These are phyloP conservation scores for Metahyphopichia silvanorum DNA, from an alignment of 805 yeast species.

Conservation along the genomic window DNA sequence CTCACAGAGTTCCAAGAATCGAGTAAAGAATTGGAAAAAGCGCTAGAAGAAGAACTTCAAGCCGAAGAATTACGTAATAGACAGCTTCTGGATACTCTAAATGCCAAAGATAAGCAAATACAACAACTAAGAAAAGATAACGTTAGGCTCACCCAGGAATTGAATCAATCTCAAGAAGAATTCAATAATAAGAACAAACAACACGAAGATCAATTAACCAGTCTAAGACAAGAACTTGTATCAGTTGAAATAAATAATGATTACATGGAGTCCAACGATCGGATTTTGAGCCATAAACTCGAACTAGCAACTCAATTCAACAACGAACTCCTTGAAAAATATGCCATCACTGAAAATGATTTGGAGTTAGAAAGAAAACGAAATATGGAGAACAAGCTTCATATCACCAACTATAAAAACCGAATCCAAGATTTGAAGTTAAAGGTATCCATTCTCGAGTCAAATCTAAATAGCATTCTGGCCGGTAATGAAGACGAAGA, in stretches of 20 bases:
- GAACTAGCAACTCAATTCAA: constrained; percentile 34
- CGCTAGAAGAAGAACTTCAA: constrained; percentile 41
- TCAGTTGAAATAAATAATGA: constrained; percentile 44
- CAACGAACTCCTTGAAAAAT: constrained; percentile 39
- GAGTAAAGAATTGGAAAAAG: constrained; percentile 42
- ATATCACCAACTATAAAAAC: constrained; percentile 29
- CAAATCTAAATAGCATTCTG: constrained; percentile 1
- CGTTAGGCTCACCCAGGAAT: constrained; percentile 15
- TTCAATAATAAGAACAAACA: constrained; percentile 8
- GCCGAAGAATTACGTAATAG: constrained; percentile 25
- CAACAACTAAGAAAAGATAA: constrained; percentile 12
- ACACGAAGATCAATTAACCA: constrained; percentile 15
- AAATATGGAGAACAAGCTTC: constrained; percentile 21
- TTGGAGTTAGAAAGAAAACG: constrained; percentile 23
- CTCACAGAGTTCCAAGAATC: constrained; percentile 41
- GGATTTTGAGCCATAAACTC: constrained; percentile 31
- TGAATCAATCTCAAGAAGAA: constrained; percentile 12
- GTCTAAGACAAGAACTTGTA: constrained; percentile 29
- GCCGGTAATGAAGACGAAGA: constrained; percentile 4
- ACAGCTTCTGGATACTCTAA: constrained; percentile 11
- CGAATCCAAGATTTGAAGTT: constrained; percentile 18
- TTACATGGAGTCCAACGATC: constrained; percentile 34
- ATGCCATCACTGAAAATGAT: constrained; percentile 43
- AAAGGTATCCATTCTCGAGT: constrained; percentile 2
- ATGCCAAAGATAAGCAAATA: constrained; percentile 16